Conservation (phyloP, 192 early-diverging fungal species). For the Spizellomyces sp. region DNA sequence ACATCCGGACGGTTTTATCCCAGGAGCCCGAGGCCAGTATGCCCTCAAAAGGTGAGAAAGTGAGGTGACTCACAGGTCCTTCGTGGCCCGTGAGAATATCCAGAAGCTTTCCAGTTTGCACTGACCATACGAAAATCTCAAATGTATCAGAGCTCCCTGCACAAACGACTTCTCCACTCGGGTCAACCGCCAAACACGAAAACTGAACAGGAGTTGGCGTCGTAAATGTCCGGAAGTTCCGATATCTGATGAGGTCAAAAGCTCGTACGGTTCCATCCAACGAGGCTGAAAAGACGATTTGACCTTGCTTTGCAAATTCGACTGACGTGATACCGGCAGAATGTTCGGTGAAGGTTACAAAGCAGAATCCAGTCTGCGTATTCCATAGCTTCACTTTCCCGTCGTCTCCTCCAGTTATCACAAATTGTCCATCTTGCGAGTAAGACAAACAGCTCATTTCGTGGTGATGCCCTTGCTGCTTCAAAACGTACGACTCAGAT, state of each 20-base stretch:
- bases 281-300: conserved; percentile 91
- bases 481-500: conserved; percentile 97
- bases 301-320: conserved; percentile 91
- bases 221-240: conserved; percentile 98
- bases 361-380: conserved; percentile 92
- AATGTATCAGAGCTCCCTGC: conserved; percentile 93
- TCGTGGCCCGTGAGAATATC: conserved; percentile 94
- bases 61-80: conserved; percentile 83
- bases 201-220: conserved; percentile 96
- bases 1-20: conserved; percentile 87
- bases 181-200: conserved; percentile 88
- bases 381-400: conserved; percentile 99
- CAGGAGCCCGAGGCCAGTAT: conserved; percentile 86
- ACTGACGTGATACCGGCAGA: conserved; percentile 75
- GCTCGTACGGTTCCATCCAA: conserved; percentile 99
- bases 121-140: conserved; percentile 98
- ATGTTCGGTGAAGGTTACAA: conserved; percentile 97
- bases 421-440: conserved; percentile 88
- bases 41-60: conserved; percentile 84
- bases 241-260: conserved; percentile 94
- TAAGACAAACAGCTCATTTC: conserved; percentile 90
- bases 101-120: conserved; percentile 97
- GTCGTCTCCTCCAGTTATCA: conserved; percentile 96
- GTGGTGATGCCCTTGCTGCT: conserved; percentile 98
- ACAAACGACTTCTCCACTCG: conserved; percentile 95